These are phyloP conservation scores for Cyclotella cryptica DNA, from an alignment of 108 stramenopile genomes.

Conservation along the genomic window DNA sequence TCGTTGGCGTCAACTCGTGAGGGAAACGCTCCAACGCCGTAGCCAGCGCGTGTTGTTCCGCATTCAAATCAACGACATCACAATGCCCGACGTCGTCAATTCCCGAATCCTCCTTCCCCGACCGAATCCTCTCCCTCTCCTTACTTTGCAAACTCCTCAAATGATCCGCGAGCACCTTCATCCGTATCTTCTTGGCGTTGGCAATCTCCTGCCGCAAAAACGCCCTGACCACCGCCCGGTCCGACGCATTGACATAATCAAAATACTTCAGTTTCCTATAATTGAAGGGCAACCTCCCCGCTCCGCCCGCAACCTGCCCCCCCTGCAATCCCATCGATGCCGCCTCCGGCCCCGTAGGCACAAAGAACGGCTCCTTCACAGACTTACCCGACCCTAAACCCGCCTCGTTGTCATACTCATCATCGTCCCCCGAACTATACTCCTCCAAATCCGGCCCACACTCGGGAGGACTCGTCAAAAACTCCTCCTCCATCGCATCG, in stretches of 20 bases:
- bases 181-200: conserved; percentile 53
- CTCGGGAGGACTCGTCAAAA: conserved; percentile 18
- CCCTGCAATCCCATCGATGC: conserved; percentile 41
- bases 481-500: conserved; percentile 44
- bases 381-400: not conserved
- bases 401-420: conserved; percentile 34
- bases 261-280: conserved; percentile 78
- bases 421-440: conserved; percentile 53
- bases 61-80: conserved; percentile 23
- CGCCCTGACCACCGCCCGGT: conserved; percentile 59
- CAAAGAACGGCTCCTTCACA: conserved; percentile 31
- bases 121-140: conserved; percentile 36
- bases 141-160: conserved; percentile 52
- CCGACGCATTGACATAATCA: conserved; percentile 70
- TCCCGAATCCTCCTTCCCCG: conserved; percentile 23
- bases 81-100: conserved; percentile 8
- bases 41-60: conserved; percentile 32
- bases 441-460: conserved; percentile 17
- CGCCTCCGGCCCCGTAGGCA: conserved; percentile 35
- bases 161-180: conserved; percentile 53
- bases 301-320: conserved; percentile 10
- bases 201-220: conserved; percentile 60
- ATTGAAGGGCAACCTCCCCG: conserved; percentile 78
- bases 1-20: conserved; percentile 59
- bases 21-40: conserved; percentile 56